Percentiles rank a stretch among this genome's conserved stretches.
phyloP scores from a whole-genome alignment of 805 yeast genomes.

The Spathaspora passalidarum region DNA sequence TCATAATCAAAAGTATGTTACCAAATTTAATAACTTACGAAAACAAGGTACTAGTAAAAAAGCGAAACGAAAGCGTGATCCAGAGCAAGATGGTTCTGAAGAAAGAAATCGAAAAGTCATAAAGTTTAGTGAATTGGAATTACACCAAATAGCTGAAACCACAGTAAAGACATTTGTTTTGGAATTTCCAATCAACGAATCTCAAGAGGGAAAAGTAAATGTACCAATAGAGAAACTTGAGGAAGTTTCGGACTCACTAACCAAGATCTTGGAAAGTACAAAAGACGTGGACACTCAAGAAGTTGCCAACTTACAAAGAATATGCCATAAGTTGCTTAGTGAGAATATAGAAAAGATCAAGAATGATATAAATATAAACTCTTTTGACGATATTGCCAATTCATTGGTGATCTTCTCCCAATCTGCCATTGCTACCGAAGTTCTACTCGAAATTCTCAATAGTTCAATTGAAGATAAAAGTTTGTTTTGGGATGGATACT shows the following conservation, averaged over 20 bases:
- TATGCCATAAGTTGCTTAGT: slow-evolving; percentile 3
- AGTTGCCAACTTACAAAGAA: slow-evolving; percentile 1
- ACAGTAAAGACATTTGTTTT: neutral
- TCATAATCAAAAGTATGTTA: slow-evolving; percentile 17
- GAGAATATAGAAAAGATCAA: slow-evolving; percentile 1
- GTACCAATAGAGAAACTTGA: slow-evolving; percentile 1
- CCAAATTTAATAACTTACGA: slow-evolving; percentile 12
- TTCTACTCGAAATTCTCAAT: slow-evolving; percentile 41
- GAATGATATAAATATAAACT: neutral
- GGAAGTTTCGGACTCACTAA: neutral
- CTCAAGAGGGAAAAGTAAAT: neutral
- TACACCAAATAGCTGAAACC: neutral
- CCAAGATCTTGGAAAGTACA: neutral
- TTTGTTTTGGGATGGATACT: slow-evolving; percentile 44
- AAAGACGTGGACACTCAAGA: neutral
- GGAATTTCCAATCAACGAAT: neutral
- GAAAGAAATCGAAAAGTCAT: slow-evolving; percentile 4
- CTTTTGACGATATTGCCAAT: neutral
- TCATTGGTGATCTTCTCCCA: neutral
- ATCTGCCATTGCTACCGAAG: slow-evolving; percentile 15
- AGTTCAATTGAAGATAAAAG: slow-evolving; percentile 39
- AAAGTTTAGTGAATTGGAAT: neutral
- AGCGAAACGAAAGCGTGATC: slow-evolving; percentile 2
- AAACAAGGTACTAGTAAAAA: neutral
- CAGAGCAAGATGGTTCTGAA: slow-evolving; percentile 6